These are phyloP conservation scores for Debaryomyces sp. DNA, from an alignment of 1,139 yeast species.

Conservation along the genomic window DNA sequence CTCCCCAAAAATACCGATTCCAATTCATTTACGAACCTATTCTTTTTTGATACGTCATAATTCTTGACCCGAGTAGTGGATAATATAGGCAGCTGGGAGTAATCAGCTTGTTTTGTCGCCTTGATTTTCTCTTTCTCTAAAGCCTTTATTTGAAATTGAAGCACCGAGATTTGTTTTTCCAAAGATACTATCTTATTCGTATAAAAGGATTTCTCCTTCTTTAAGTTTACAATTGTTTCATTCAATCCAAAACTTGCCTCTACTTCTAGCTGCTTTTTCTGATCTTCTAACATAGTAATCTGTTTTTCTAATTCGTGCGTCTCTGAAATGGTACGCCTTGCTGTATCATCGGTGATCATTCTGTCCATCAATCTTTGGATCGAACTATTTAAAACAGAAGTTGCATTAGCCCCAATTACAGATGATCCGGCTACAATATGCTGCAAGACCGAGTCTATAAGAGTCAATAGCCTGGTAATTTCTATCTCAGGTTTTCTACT, in stretches of 20 bases:
- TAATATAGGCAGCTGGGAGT: background rate
- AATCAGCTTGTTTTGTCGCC: background rate
- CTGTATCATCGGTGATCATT: constrained; percentile 35
- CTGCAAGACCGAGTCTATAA: constrained; percentile 35
- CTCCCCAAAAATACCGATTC: constrained; percentile 18
- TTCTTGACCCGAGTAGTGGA: background rate
- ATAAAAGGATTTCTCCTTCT: constrained; percentile 19
- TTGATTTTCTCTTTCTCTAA: constrained; percentile 21
- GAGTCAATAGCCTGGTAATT: constrained; percentile 24
- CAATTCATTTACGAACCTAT: constrained; percentile 20
- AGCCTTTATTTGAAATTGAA: constrained; percentile 24
- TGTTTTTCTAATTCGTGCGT: constrained; percentile 26
- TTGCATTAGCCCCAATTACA: constrained; percentile 26
- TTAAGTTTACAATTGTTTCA: constrained; percentile 21
- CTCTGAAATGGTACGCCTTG: constrained; percentile 37
- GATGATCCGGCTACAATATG: constrained; percentile 32
- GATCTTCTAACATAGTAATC: constrained; percentile 25
- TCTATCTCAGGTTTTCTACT: constrained; percentile 23
- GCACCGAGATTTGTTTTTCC: constrained; percentile 30
- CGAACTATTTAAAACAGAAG: constrained; percentile 31
- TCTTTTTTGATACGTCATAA: background rate
- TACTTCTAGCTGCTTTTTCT: constrained; percentile 25
- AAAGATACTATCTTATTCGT: constrained; percentile 30
- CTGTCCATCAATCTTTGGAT: constrained; percentile 40
- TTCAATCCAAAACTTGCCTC: constrained; percentile 26